Evolutionary conservation across 2,329 filamentous ascomycete species (phyloP), one percentile per base, ranked within the genome.

Genomic region (Anisogramma anomala): DNA sequence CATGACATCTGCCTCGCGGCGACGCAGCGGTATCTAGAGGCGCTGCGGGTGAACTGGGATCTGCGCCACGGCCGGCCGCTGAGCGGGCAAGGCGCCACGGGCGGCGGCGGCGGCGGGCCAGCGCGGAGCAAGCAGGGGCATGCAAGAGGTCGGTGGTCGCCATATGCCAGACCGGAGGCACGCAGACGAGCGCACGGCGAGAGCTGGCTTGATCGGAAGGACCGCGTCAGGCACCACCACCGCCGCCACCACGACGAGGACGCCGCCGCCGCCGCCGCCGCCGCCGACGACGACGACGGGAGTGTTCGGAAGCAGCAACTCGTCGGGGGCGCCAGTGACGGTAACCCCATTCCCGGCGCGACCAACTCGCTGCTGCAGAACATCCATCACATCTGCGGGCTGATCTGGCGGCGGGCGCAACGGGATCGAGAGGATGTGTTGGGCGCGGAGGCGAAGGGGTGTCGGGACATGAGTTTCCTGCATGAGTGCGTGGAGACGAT

Each of bases 401-500:
- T 55, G 43, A 36, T 59, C 3, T 61, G 56, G 58, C 46, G 45
- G 9, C 52, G 53, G 13, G 53, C 57, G 18, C 51, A 51, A 33
- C 51, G 53, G n/a, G 53, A 57, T 28, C 49, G 58, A 7, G 45
- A 53, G 9, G 37, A 55, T 25, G 54, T 59, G 6, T 49, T 54
- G 22, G 49, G 51, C 23, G 46, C 54, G 11, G 57, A 60, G 48
- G 51, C 50, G 11, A 23, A 46, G 31, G 53, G 54, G 9, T 49
- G 53, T 32, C 48, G 49, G n/a, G 52, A 49, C 32, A 60, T 61
- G 55, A 47, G 41, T 9, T 39, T 44, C 4, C 43, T 60, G 20
- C 39, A 59, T 6, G 49, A 47, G 14, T 60, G 55, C 52, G 51
- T 53, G 13, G 57, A 58, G 47, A 50, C 49, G 5, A 49, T 60